These are phyloP conservation scores for Xerocomus minutiporus DNA, from an alignment of 1,284 basidiomycete species.

Conservation along the genomic window DNA sequence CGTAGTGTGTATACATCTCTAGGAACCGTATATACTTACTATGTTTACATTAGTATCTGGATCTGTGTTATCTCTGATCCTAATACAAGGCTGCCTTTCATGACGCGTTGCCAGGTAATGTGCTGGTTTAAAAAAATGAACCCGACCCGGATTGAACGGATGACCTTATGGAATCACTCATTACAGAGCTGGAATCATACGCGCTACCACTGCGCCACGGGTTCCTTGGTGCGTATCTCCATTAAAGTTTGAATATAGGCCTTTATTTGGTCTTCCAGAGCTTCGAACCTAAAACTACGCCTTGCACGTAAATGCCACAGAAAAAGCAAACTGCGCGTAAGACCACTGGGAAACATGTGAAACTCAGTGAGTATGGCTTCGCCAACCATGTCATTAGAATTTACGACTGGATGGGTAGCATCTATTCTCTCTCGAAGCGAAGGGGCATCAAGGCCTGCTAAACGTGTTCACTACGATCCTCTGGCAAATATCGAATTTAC, in stretches of 20 bases:
- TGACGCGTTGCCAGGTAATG: no score
- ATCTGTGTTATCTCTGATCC: background rate
- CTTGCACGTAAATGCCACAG: background rate
- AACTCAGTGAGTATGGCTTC: constrained; percentile 8
- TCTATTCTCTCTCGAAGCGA: background rate
- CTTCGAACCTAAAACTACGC: background rate
- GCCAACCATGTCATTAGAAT: background rate
- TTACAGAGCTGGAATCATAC: constrained; percentile 30
- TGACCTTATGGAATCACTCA: constrained; percentile 45
- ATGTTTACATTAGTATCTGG: constrained; percentile 5
- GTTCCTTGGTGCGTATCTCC: constrained; percentile 9
- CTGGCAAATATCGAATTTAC: background rate
- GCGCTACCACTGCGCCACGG: constrained; percentile 35
- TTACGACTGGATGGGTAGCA: background rate
- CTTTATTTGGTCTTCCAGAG: no score
- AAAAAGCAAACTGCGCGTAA: constrained; percentile 26
- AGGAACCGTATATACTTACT: constrained; percentile 5
- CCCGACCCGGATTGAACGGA: constrained; percentile 57
- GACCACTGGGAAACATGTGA: constrained; percentile 17
- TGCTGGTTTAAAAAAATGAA: constrained; percentile 31
- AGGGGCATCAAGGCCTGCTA: background rate
- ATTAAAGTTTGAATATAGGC: no score
- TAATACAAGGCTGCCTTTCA: background rate
- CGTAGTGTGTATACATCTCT: constrained; percentile 12
- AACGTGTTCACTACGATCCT: constrained; percentile 1